A percentile compares a stretch with the other conserved stretches of the same genome.
phyloP scores from a whole-genome alignment of 2,329 filamentous ascomycete genomes.

The Fusarium setosum region DNA sequence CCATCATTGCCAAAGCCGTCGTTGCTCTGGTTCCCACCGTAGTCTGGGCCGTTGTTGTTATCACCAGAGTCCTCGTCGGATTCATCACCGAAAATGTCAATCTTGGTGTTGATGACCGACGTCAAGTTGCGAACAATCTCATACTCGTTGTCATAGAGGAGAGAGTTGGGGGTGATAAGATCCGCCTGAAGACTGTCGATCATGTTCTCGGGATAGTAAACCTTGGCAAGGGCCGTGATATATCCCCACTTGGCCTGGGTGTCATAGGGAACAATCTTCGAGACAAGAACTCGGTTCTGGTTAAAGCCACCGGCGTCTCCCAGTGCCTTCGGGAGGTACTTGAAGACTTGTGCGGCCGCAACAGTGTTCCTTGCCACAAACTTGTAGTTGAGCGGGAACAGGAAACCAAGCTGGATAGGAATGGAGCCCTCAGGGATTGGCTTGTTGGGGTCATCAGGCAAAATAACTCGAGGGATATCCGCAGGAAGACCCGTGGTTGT shows the following conservation, averaged over 20 bases:
- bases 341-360: conserved; percentile 87
- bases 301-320: conserved; percentile 70
- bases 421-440: conserved; percentile 71
- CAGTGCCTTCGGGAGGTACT: conserved; percentile 78
- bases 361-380: conserved; percentile 80
- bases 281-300: conserved; percentile 70
- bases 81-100: conserved; percentile 59
- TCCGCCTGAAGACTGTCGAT: conserved; percentile 76
- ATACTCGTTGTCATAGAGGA: conserved; percentile 78
- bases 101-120: conserved; percentile 83
- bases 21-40: conserved; percentile 51
- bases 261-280: conserved; percentile 80
- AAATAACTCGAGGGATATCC: conserved; percentile 79
- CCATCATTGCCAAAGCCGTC: conserved; percentile 56
- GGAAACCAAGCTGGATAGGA: conserved; percentile 87
- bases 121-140: conserved; percentile 78
- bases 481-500: conserved; percentile 70
- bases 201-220: conserved; percentile 78
- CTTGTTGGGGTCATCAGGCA: conserved; percentile 69
- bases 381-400: conserved; percentile 81
- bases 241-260: conserved; percentile 77
- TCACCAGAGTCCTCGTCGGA: conserved; percentile 50
- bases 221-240: conserved; percentile 78
- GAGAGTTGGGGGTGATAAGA: conserved; percentile 77
- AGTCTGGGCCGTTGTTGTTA: conserved; percentile 42